Conservation (phyloP, 345 rosid genomes). For the Sonneratia alba region DNA sequence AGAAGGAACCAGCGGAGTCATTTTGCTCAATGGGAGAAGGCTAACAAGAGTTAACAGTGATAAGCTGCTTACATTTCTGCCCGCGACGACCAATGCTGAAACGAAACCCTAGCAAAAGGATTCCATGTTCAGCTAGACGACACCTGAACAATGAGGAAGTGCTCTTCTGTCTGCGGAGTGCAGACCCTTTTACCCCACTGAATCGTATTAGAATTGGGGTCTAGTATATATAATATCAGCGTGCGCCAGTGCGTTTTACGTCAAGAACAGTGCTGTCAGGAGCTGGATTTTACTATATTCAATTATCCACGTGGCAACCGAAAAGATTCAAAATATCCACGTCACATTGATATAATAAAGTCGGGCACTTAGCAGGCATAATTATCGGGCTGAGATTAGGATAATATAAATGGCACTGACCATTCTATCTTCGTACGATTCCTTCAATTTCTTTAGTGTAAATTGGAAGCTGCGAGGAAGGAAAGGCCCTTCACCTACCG, state of each 20-base stretch:
- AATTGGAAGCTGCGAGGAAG: constrained; percentile 8
- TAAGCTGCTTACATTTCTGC: background rate
- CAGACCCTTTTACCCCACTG: background rate
- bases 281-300: background rate
- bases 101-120: too few species aligned
- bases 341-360: constrained; percentile 1
- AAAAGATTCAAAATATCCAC: background rate
- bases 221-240: too few species aligned
- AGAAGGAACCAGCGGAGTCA: too few species aligned
- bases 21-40: background rate
- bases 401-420: background rate
- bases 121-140: too few species aligned
- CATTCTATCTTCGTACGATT: background rate
- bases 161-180: background rate
- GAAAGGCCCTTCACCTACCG: background rate
- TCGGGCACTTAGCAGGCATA: background rate
- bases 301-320: background rate
- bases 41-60: background rate
- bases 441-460: background rate
- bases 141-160: too few species aligned
- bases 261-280: background rate
- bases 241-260: background rate
- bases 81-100: too few species aligned
- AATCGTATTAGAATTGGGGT: background rate
- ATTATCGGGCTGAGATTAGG: background rate